Evolutionary conservation across 805 yeast species (phyloP), one percentile per base, ranked within the genome.

Genomic region (Pichia pseudocactophila): DNA sequence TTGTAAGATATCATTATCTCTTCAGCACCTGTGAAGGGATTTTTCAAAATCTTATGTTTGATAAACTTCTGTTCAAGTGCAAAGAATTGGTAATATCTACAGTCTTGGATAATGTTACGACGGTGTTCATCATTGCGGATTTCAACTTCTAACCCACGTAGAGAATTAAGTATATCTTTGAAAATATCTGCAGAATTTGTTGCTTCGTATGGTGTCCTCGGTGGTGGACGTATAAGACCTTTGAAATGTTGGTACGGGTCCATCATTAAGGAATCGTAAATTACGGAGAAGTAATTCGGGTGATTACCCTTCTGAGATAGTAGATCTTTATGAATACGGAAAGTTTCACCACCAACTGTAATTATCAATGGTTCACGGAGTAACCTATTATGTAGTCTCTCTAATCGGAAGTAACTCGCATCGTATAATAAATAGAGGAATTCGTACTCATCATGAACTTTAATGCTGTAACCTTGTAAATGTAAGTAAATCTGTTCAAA

Each of bases 391-490:
- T 71, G 71, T 35, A 88, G 66, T 39, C 76, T 68, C 3, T 76
- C 76, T 37, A 88, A 65, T 39, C 75, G 73, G 61, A 78, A 88
- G 58, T 85, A 88, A 51, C 69, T 64, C 0, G 92, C 78, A 59
- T 88, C 97, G 3, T 76, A 63, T 58, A 75, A 74, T 13, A 86
- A 51, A 50, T 78, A 73, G 15, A 79, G 71, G 54, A 70, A 83
- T 41, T 78, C 79, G 32, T 67, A 71, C 36, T 78, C 90, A 48
- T 73, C 65, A 3, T 66, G 63, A n/a, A 86, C 68, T 20, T 70
- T 66, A 19, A 87, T 63, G 47, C 75, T 70, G 54, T 89, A 88
- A 0, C 97, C 96, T 58, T 83, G 95, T 31, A 88, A 63, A 64
- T 89, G 96, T 45, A 66, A 56, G 51, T 75, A 74, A 16, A 88